These are phyloP conservation scores for Claviceps purpurea DNA, from an alignment of 2,329 filamentous ascomycete species.

Conservation along the genomic window DNA sequence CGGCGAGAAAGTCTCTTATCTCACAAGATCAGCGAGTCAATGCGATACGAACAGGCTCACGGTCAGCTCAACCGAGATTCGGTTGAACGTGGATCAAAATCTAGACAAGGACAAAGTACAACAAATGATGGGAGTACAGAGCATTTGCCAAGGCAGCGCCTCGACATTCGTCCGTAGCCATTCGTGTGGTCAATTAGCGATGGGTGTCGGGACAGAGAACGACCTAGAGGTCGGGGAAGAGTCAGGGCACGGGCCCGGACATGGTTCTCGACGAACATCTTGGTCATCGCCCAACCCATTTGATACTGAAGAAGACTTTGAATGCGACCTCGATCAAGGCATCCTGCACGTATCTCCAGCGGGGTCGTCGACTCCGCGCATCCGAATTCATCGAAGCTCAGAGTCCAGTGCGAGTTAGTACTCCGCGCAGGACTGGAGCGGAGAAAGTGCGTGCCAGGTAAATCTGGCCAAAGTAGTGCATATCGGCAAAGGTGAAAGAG, in stretches of 20 bases:
- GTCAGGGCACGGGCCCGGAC: no score
- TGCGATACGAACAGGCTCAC: conserved; percentile 8
- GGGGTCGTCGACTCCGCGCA: conserved; percentile 26
- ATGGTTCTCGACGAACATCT: neutral
- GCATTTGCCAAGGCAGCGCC: neutral
- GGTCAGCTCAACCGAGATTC: conserved; percentile 19
- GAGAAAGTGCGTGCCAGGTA: conserved; percentile 3
- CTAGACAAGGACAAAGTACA: conserved; percentile 22
- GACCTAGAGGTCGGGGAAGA: neutral
- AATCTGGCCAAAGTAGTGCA: conserved; percentile 7
- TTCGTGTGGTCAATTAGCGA: neutral
- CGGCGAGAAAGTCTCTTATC: neutral
- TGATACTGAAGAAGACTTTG: conserved; percentile 24
- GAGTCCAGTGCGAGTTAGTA: neutral
- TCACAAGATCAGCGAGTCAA: neutral
- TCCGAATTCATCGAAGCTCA: conserved; percentile 6
- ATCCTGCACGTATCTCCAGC: conserved; percentile 22
- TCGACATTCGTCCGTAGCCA: neutral
- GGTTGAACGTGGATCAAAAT: conserved; percentile 22
- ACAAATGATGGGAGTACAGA: neutral
- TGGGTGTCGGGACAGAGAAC: neutral
- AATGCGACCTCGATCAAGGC: conserved; percentile 24
- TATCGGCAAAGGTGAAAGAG: conserved; percentile 2
- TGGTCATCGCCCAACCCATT: conserved; percentile 14
- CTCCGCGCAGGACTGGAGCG: conserved; percentile 1